Evolutionary conservation across 2,329 filamentous ascomycete species (phyloP).

Genomic region (Epichloe bromicola): DNA sequence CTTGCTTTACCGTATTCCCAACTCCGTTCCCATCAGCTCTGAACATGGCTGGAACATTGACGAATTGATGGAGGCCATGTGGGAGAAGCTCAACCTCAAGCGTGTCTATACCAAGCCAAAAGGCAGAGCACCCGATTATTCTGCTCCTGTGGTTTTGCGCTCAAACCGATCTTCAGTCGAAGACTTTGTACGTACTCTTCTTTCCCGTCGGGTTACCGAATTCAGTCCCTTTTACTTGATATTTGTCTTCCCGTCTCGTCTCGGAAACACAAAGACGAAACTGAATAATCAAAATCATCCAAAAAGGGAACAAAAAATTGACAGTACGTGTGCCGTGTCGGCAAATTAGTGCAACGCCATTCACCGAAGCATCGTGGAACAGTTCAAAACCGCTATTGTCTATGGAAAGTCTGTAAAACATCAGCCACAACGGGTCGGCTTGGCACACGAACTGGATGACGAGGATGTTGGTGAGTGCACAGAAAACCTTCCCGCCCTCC

Average conservation of each 20-base stretch:
- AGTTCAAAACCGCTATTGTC: slow-evolving; percentile 90
- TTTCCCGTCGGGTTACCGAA: background rate
- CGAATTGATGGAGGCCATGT: slow-evolving; percentile 94
- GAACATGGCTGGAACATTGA: slow-evolving; percentile 98
- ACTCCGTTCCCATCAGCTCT: slow-evolving; percentile 92
- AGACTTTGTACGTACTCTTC: slow-evolving; percentile 67
- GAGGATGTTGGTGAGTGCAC: slow-evolving; percentile 79
- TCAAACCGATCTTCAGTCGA: slow-evolving; percentile 77
- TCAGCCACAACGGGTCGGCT: slow-evolving; percentile 88
- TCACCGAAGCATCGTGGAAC: slow-evolving; percentile 88
- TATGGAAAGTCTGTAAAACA: slow-evolving; percentile 98
- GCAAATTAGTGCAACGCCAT: slow-evolving; percentile 79
- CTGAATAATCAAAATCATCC: background rate
- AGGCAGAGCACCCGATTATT: slow-evolving; percentile 86
- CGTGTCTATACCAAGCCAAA: slow-evolving; percentile 98
- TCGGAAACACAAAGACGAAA: background rate
- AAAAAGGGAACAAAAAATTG: background rate
- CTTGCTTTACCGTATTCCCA: slow-evolving; percentile 89
- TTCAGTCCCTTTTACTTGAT: background rate
- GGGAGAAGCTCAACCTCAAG: slow-evolving; percentile 86
- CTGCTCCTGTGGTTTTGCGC: slow-evolving; percentile 77
- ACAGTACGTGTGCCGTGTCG: slow-evolving; percentile 12
- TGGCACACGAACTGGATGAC: slow-evolving; percentile 82
- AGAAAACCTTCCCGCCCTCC: background rate
- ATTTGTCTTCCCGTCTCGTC: background rate